Base-by-base conservation (phyloP, 2,329 filamentous ascomycete genomes). In the Stachybotrys chartarum region DNA sequence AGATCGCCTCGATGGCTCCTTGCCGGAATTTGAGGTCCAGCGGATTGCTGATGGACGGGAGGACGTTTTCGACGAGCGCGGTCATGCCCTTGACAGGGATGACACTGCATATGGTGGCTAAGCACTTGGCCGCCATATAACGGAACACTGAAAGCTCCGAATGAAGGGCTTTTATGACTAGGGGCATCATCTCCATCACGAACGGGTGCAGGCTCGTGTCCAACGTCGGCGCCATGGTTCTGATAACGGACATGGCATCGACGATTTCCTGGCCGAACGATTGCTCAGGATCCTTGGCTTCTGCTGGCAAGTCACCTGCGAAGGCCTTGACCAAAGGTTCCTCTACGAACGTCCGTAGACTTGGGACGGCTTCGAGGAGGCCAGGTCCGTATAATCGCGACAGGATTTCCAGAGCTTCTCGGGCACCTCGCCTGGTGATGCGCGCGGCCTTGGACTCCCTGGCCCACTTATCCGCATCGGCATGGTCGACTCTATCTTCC, bases 1-100 rank as follows among this genome's bases (percentile, higher is more conserved):
- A 99, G 57, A 99, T 89, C 63, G 86, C 91, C 72, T 99, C 94
- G 56, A 96, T 94, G 6, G 91, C 91, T 59, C 94, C 94, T 75
- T 99, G 94, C 45, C 94, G 87, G 73, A 87, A 88, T 66, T 90
- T 87, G 32, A 97, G 81, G 65, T 99, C 93, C 57, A 95, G 74
- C 1, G 91, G 88, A 64, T 97, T 97, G 75, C 81, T 94, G 71
- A 97, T 96, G 2, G 90, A 90, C 6, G 94, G 94, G 49, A 99
- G 72, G 10, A 99, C 91, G 66, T 91, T 88, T 70, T 97, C 90
- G 1, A 99, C 94, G 24, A 99, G 78, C 68, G 93, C 91, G 0
- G 93, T 99, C 86, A 99, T 97, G 53, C 91, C 94, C 59, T 96
- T 87, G 6, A 97, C 88, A 0, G 91, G 90, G 63, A 99, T 95